These are phyloP conservation scores for Melianthus villosus DNA, from an alignment of 441 rosid genomes.

Conservation along the genomic window DNA sequence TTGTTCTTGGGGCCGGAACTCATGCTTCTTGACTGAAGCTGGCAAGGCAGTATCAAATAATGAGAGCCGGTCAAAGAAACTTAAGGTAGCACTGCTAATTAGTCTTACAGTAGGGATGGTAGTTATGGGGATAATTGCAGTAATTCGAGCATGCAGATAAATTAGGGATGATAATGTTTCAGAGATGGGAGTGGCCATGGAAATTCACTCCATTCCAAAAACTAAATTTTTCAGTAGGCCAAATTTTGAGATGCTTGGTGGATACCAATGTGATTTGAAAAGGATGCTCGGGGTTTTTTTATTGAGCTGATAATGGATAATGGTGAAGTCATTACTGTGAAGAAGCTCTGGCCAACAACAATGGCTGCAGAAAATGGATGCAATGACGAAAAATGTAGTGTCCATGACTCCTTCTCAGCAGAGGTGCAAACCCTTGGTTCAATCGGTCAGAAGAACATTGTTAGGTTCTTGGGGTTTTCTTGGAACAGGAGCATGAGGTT, in stretches of 20 bases:
- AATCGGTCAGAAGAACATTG: slow-evolving; percentile 89
- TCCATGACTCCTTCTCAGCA: slow-evolving; percentile 89
- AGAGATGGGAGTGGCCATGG: slow-evolving; percentile 74
- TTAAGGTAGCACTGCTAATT: slow-evolving; percentile 57
- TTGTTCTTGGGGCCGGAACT: slow-evolving; percentile 48
- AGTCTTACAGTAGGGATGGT: slow-evolving; percentile 48
- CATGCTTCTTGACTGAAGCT: slow-evolving; percentile 37
- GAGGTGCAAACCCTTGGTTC: slow-evolving; percentile 85
- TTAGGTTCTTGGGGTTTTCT: slow-evolving; percentile 80
- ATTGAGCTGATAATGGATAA: slow-evolving; percentile 81
- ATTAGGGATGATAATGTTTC: slow-evolving; percentile 44
- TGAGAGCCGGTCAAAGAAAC: slow-evolving; percentile 30
- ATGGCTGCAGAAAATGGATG: slow-evolving; percentile 26
- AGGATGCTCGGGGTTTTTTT: slow-evolving; percentile 86
- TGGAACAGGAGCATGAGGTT: slow-evolving; percentile 70
- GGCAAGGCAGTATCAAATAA: slow-evolving; percentile 15
- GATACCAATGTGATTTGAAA: slow-evolving; percentile 84
- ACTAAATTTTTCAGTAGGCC: slow-evolving; percentile 73
- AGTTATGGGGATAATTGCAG: slow-evolving; percentile 56
- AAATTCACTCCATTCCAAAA: slow-evolving; percentile 94
- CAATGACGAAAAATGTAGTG: slow-evolving; percentile 24
- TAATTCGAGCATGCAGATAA: slow-evolving; percentile 35
- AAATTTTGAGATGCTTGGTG: slow-evolving; percentile 55
- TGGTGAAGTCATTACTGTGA: slow-evolving; percentile 81
- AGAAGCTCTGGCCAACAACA: slow-evolving; percentile 78